Evolutionary conservation across 495 filamentous ascomycete genomes (phyloP).

Genomic region (Penicillium daleae): DNA sequence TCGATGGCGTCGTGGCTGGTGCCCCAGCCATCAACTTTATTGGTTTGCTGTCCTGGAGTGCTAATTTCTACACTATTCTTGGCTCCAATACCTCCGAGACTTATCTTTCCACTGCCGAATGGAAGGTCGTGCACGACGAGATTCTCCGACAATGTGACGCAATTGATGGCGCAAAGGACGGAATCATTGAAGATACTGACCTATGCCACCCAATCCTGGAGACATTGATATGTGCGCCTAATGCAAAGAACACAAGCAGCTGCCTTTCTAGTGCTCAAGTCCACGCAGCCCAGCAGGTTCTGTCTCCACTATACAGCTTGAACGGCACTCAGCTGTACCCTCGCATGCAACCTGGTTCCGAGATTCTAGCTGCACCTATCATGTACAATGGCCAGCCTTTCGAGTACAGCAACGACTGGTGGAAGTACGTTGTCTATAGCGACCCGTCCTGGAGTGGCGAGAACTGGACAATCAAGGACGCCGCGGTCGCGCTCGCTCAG

Average conservation of each 20-base stretch:
- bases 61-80: constrained; percentile 53
- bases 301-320: constrained; percentile 54
- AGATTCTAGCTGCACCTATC: constrained; percentile 33
- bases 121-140: constrained; percentile 57
- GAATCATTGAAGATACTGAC: constrained; percentile 64
- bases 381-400: constrained; percentile 48
- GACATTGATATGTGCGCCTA: constrained; percentile 53
- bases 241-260: constrained; percentile 31
- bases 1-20: constrained; percentile 71
- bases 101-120: constrained; percentile 55
- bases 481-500: constrained; percentile 37
- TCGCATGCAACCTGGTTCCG: constrained; percentile 51
- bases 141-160: constrained; percentile 67
- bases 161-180: constrained; percentile 65
- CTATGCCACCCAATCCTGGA: constrained; percentile 60
- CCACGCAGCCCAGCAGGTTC: constrained; percentile 55
- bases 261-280: constrained; percentile 64
- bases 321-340: constrained; percentile 61
- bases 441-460: constrained; percentile 53
- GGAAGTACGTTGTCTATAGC: constrained; percentile 57
- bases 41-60: constrained; percentile 58
- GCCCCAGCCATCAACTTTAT: constrained; percentile 52
- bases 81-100: constrained; percentile 49
- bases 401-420: constrained; percentile 50
- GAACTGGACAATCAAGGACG: constrained; percentile 44